These are phyloP conservation scores for Aspergillus sojae DNA, from an alignment of 2,329 filamentous ascomycete species.

Conservation along the genomic window DNA sequence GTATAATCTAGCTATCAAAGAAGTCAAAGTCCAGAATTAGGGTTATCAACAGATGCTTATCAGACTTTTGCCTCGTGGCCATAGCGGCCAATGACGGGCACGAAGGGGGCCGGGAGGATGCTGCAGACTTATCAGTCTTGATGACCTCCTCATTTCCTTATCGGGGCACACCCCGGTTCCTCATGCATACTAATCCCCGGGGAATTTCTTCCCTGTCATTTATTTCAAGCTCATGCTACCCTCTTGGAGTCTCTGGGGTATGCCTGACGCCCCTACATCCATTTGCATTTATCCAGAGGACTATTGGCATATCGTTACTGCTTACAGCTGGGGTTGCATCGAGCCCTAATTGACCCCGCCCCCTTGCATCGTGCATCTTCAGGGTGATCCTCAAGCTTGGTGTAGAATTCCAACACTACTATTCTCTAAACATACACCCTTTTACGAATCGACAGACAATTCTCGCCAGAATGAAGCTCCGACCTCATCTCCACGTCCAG, in stretches of 20 bases:
- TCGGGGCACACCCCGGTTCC: neutral
- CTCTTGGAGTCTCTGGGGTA: neutral
- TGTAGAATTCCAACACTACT: neutral
- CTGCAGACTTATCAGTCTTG: neutral
- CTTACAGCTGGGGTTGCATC: neutral
- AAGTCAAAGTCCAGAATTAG: neutral
- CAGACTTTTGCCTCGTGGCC: neutral
- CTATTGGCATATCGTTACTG: neutral
- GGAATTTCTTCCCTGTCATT: neutral
- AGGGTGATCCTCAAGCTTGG: neutral
- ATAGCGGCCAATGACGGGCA: neutral
- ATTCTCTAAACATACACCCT: neutral
- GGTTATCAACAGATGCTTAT: neutral
- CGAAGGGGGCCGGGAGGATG: neutral
- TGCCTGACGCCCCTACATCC: neutral
- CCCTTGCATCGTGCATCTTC: neutral
- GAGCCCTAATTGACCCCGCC: neutral
- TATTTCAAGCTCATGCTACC: neutral
- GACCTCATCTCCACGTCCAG: slow-evolving; percentile 43
- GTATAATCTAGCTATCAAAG: neutral
- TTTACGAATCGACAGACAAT: neutral
- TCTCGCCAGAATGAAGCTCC: neutral
- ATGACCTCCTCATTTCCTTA: neutral
- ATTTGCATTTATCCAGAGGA: neutral
- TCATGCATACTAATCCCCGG: neutral